These are phyloP conservation scores for Neurospora africana DNA, from an alignment of 495 filamentous ascomycete species.

Conservation along the genomic window DNA sequence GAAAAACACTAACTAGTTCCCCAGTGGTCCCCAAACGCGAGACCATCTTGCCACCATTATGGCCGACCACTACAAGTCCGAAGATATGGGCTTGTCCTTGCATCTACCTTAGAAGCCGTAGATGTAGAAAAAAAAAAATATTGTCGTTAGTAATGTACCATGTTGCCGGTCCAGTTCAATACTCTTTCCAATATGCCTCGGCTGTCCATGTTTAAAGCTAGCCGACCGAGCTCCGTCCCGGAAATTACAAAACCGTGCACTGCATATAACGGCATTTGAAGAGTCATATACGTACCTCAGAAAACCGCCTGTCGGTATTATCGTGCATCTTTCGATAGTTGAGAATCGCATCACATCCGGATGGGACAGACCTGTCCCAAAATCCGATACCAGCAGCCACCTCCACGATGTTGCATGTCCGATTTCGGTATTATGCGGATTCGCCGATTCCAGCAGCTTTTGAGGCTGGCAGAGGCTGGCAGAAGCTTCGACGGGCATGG, in stretches of 20 bases:
- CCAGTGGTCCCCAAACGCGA: constrained; percentile 67
- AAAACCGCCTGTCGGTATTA: not conserved
- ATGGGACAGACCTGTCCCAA: not conserved
- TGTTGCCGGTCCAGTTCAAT: not conserved
- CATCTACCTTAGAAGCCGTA: constrained; percentile 6
- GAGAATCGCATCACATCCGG: not conserved
- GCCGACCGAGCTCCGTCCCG: not conserved
- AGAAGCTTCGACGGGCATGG: not conserved
- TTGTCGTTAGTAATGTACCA: not conserved
- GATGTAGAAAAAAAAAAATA: not conserved
- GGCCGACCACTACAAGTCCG: constrained; percentile 72
- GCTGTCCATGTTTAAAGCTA: not conserved
- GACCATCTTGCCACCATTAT: constrained; percentile 74
- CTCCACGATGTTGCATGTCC: not conserved
- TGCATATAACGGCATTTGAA: not conserved
- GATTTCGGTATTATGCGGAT: not conserved
- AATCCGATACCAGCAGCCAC: not conserved
- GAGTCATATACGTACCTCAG: not conserved
- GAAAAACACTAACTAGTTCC: constrained; percentile 18
- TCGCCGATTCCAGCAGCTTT: not conserved
- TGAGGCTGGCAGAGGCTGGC: not conserved
- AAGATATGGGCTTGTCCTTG: constrained; percentile 60
- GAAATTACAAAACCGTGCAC: not conserved
- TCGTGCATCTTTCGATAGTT: not conserved
- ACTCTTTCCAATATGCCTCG: not conserved